Conservation (phyloP, 2,329 filamentous ascomycete species). For the Pseudofabraea citricarpa region DNA sequence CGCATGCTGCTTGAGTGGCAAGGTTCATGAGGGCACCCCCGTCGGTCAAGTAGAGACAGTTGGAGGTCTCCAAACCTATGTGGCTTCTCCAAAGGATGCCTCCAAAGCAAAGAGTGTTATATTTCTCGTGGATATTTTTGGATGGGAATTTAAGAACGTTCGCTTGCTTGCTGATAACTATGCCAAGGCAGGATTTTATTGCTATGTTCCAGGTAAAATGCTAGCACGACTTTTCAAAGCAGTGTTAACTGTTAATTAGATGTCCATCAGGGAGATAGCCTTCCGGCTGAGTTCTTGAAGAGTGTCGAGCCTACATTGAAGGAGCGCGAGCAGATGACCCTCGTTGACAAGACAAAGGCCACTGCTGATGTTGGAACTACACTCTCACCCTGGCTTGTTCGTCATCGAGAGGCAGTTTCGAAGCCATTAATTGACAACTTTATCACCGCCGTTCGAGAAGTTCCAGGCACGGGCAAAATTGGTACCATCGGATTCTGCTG, state of each 20-base stretch:
- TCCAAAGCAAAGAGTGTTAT: constrained; percentile 39
- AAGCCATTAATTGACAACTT: constrained; percentile 39
- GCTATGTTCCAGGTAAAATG: constrained; percentile 34
- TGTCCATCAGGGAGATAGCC: constrained; percentile 34
- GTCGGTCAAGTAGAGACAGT: constrained; percentile 31
- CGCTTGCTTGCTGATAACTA: constrained; percentile 42
- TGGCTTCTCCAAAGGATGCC: constrained; percentile 35
- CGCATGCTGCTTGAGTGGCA: constrained; percentile 36
- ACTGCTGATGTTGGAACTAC: constrained; percentile 35
- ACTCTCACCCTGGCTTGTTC: constrained; percentile 37
- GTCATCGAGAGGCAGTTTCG: constrained; percentile 35
- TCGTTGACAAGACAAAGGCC: constrained; percentile 34
- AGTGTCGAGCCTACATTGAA: constrained; percentile 36
- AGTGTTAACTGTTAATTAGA: too few species aligned
- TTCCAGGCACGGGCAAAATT: constrained; percentile 36
- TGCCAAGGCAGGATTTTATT: constrained; percentile 36
- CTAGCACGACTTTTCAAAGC: too few species aligned
- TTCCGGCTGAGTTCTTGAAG: constrained; percentile 34
- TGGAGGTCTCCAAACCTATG: constrained; percentile 34
- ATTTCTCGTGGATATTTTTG: constrained; percentile 44
- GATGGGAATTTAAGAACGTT: constrained; percentile 41
- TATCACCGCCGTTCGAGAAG: constrained; percentile 32
- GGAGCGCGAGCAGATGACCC: constrained; percentile 28
- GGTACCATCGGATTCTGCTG: constrained; percentile 56
- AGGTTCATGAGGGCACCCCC: constrained; percentile 31